Conservation (phyloP, 495 filamentous ascomycete genomes). For the Amorphotheca resinae region DNA sequence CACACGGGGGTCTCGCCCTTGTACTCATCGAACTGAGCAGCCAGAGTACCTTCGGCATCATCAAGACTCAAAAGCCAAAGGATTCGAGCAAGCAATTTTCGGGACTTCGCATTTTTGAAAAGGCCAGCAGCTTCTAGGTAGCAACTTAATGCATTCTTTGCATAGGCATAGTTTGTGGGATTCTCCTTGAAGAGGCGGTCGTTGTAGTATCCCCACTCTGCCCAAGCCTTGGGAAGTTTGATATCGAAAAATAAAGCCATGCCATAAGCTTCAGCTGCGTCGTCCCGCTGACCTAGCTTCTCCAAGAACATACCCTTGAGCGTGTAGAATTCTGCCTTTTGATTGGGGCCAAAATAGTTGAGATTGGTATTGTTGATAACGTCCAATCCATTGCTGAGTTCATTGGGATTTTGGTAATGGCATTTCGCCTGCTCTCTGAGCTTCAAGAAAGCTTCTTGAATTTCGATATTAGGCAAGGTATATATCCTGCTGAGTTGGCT, state of each 20-base stretch:
- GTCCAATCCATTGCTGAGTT: conserved; percentile 84
- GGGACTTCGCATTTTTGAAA: conserved; percentile 92
- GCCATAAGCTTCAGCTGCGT: conserved; percentile 88
- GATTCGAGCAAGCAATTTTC: conserved; percentile 88
- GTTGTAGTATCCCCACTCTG: conserved; percentile 98
- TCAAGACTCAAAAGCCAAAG: conserved; percentile 95
- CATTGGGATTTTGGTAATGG: conserved; percentile 88
- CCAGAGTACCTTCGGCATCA: conserved; percentile 67
- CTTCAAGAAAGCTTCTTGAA: conserved; percentile 98
- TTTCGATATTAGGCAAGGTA: conserved; percentile 97
- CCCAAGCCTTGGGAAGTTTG: conserved; percentile 92
- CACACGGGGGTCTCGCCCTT: conserved; percentile 93
- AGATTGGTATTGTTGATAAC: conserved; percentile 99
- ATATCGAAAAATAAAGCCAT: conserved; percentile 92
- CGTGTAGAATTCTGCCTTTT: conserved; percentile 98
- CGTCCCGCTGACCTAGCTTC: conserved; percentile 75
- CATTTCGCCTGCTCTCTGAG: conserved; percentile 94
- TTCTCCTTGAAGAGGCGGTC: conserved; percentile 89
- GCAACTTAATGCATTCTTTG: conserved; percentile 84
- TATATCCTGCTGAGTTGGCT: conserved; percentile 94
- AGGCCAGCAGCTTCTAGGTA: conserved; percentile 93
- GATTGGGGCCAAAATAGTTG: conserved; percentile 88
- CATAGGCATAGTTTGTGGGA: conserved; percentile 61
- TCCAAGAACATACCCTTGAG: conserved; percentile 99
- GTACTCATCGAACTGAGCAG: conserved; percentile 75